Evolutionary conservation across 805 yeast genomes (phyloP).

Genomic region (Nakazawaea holstii): DNA sequence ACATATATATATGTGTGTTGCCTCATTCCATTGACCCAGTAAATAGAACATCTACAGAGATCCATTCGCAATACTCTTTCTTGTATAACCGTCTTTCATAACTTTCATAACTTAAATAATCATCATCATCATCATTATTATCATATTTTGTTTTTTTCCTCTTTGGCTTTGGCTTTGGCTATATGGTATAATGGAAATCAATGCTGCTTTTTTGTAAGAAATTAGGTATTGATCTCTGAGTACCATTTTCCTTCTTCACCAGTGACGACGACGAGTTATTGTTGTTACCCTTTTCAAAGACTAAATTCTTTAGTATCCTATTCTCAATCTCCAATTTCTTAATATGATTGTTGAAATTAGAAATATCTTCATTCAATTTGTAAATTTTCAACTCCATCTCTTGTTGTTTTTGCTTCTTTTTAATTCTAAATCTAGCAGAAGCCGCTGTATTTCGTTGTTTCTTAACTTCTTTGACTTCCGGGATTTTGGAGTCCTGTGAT

Average conservation of each 20-base stretch:
- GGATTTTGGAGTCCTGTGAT: background rate
- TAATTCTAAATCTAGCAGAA: slow-evolving; percentile 57
- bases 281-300: slow-evolving; percentile 37
- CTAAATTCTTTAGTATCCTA: slow-evolving; percentile 46
- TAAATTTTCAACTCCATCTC: slow-evolving; percentile 48
- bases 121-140: too few relatives aligned
- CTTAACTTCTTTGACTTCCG: slow-evolving; percentile 31
- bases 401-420: slow-evolving; percentile 54
- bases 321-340: slow-evolving; percentile 59
- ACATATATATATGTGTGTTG: too few relatives aligned
- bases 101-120: too few relatives aligned
- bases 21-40: too few relatives aligned
- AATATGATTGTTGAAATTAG: slow-evolving; percentile 38
- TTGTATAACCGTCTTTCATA: too few relatives aligned
- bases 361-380: slow-evolving; percentile 39
- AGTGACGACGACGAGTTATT: background rate
- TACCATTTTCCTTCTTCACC: background rate
- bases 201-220: background rate
- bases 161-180: too few relatives aligned
- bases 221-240: background rate
- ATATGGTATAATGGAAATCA: slow-evolving; percentile 6
- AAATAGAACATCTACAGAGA: too few relatives aligned
- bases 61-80: too few relatives aligned
- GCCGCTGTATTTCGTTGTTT: slow-evolving; percentile 60
- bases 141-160: too few relatives aligned